These are phyloP conservation scores for Penicillium turbatum DNA, from an alignment of 495 filamentous ascomycete species.

Conservation along the genomic window DNA sequence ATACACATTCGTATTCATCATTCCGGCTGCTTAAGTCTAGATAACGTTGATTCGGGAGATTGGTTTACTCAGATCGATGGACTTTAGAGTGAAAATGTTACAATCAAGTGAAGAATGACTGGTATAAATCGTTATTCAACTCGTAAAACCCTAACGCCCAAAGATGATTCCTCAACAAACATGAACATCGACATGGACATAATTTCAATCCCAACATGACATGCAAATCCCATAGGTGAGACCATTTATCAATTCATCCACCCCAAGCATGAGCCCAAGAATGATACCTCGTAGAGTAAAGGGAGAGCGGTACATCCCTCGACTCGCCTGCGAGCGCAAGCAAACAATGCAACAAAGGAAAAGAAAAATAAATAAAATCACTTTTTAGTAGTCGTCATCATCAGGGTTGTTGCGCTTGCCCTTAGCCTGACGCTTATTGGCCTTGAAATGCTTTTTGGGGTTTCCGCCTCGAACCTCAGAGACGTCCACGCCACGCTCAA, in stretches of 20 bases:
- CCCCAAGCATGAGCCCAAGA: slow-evolving; percentile 6
- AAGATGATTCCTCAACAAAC: slow-evolving; percentile 8
- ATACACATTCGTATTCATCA: not conserved
- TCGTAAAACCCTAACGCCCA: slow-evolving; percentile 12
- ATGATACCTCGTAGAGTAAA: slow-evolving; percentile 10
- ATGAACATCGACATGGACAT: slow-evolving; percentile 3
- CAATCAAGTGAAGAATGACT: slow-evolving; percentile 11
- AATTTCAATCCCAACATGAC: slow-evolving; percentile 9
- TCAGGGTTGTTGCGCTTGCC: slow-evolving; percentile 41
- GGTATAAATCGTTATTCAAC: slow-evolving; percentile 14
- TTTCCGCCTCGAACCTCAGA: slow-evolving; percentile 66
- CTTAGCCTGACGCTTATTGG: slow-evolving; percentile 64
- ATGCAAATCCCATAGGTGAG: slow-evolving; percentile 21
- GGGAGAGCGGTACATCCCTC: not conserved
- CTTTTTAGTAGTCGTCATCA: slow-evolving; percentile 40
- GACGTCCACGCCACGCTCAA: slow-evolving; percentile 80
- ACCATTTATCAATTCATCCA: slow-evolving; percentile 13
- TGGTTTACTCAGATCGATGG: not conserved
- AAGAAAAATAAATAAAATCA: slow-evolving; percentile 18
- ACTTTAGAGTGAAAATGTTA: not conserved
- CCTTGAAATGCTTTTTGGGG: slow-evolving; percentile 96
- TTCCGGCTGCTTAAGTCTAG: too few species aligned
- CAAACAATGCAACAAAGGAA: slow-evolving; percentile 13
- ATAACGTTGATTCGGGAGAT: too few species aligned
- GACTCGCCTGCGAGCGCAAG: slow-evolving; percentile 5